These are phyloP conservation scores for Fusarium keratoplasticum DNA, from an alignment of 2,329 filamentous ascomycete species.

Conservation along the genomic window DNA sequence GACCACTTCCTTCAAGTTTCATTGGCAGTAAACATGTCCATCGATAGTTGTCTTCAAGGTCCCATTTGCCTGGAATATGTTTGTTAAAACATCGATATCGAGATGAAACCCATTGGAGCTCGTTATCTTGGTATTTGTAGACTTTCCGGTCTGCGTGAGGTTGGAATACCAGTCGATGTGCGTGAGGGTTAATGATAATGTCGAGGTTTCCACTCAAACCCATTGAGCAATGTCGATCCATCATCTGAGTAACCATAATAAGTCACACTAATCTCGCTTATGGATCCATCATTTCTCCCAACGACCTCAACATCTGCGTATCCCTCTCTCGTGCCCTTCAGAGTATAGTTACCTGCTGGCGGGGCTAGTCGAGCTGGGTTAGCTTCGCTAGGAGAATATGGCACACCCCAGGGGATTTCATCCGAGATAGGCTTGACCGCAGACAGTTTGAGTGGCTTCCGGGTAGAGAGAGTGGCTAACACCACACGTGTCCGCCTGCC, in stretches of 20 bases:
- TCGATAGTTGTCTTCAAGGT: background rate
- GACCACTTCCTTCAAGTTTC: background rate
- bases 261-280: background rate
- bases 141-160: slow-evolving; percentile 47
- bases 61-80: background rate
- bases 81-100: slow-evolving; percentile 10
- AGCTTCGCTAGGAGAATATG: background rate
- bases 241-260: slow-evolving; percentile 17
- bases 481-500: slow-evolving; percentile 54
- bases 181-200: background rate
- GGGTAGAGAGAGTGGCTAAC: slow-evolving; percentile 53
- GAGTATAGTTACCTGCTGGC: background rate
- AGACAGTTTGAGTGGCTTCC: slow-evolving; percentile 39
- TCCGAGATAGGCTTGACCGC: background rate
- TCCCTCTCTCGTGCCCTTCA: background rate
- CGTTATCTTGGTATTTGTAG: slow-evolving; percentile 52
- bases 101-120: slow-evolving; percentile 12
- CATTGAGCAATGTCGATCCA: background rate
- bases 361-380: background rate
- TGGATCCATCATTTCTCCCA: background rate
- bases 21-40: background rate
- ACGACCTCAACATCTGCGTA: background rate
- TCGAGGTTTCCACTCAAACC: background rate
- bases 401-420: slow-evolving; percentile 2
- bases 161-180: slow-evolving; percentile 55